Base-by-base conservation (phyloP, 148 eudicot species). In the Euryodendron excelsum region DNA sequence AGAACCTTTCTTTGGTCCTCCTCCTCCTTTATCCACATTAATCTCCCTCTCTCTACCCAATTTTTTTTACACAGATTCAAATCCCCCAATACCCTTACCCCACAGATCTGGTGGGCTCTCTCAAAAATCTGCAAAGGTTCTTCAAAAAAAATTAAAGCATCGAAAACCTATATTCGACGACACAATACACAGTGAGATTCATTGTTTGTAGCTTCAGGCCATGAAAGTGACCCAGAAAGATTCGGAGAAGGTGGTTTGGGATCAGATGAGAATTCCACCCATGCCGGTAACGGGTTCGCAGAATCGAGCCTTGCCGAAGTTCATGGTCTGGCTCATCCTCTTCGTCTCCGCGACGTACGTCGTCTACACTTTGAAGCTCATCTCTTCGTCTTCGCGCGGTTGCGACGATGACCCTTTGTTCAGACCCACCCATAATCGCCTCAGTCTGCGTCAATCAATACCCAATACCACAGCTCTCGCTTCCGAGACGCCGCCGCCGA, bases 281-380 rank as follows among this genome's bases (percentile, higher is more conserved):
- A 72, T 72, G 53, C 23, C 55, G n/a, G 62, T 68, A 4, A 0
- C 30, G 50, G 74, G 58, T 17, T 25, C 58, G 37, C 34, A 25
- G n/a, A 70, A 45, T 18, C 80, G 64, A 37, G 50, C 69, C 50
- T 17, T 48, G 64, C 80, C 83, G 2, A 89, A 81, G 72, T 82
- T 89, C n/a, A 73, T 89, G 75, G 70, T 83, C 1, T 85, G 78
- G 79, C 74, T 89, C 47, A 85, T 87, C 59, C 76, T 89, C 58
- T 86, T 82, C 56, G 78, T 89, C 76, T 72, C 63, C 47, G 76
- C n/a, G 45, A 72, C 62, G 27, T 72, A 72, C 63, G 63, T 72
- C 45, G 33, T 89, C 73, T 89, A 89, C 80, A 87, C 89, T 15
- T 72, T 86, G 30, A 83, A 81, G 27, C 86, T 89, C 75, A 75